A percentile compares a stretch with the other conserved stretches of the same genome.
Conservation (phyloP, 2,329 filamentous ascomycete genomes). For the Penicillium sp. region DNA sequence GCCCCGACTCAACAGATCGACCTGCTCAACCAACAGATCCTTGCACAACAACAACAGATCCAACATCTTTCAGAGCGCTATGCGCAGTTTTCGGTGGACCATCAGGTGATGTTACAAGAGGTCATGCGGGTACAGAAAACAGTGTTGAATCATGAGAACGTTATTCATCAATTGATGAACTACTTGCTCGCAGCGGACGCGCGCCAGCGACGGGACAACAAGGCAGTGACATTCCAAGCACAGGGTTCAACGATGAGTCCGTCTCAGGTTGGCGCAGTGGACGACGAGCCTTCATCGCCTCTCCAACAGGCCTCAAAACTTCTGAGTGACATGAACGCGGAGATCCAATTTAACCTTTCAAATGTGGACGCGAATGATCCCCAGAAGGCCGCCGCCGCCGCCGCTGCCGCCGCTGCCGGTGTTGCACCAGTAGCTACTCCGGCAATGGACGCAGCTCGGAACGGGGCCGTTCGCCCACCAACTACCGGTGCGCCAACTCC, state of each 20-base stretch:
- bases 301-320: constrained; percentile 70
- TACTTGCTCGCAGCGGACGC: constrained; percentile 68
- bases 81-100: constrained; percentile 72
- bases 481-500: constrained; percentile 53
- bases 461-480: constrained; percentile 47
- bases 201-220: constrained; percentile 66
- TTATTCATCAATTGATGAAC: constrained; percentile 73
- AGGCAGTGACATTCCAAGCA: constrained; percentile 47
- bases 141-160: constrained; percentile 71
- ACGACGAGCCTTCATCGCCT: constrained; percentile 69
- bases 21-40: constrained; percentile 82
- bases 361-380: constrained; percentile 67
- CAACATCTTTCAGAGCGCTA: constrained; percentile 85
- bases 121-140: constrained; percentile 69
- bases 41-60: constrained; percentile 90
- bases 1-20: constrained; percentile 86
- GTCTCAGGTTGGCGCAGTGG: constrained; percentile 52
- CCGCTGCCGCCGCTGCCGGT: constrained; percentile 55
- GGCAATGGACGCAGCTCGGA: constrained; percentile 57
- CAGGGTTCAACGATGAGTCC: constrained; percentile 49
- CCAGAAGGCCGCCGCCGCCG: constrained; percentile 59
- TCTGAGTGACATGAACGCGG: constrained; percentile 67
- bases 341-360: constrained; percentile 66
- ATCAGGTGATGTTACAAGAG: constrained; percentile 68
- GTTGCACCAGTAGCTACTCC: constrained; percentile 61